Conservation (phyloP, 1,284 basidiomycete species). For the Acaromyces ingoldii region DNA sequence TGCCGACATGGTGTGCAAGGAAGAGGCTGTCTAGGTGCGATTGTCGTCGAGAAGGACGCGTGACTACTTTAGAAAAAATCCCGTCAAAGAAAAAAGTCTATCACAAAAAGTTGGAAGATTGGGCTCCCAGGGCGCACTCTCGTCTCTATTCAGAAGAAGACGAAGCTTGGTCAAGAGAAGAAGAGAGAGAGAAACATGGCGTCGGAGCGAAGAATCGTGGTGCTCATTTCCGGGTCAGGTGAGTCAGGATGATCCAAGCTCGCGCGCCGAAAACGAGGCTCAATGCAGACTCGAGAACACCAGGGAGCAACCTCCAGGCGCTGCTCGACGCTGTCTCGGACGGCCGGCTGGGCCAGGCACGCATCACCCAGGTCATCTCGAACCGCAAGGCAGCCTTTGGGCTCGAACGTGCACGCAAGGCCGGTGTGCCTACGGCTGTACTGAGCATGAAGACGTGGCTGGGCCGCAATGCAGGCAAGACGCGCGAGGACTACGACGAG, state of each 20-base stretch:
- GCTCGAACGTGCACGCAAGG: constrained; percentile 70
- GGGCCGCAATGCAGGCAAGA: constrained; percentile 63
- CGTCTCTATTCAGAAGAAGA: neutral
- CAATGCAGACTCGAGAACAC: neutral
- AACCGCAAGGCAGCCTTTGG: constrained; percentile 90
- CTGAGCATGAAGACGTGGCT: constrained; percentile 83
- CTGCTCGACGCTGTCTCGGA: constrained; percentile 82
- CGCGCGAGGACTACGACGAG: constrained; percentile 77
- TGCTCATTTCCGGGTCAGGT: constrained; percentile 44
- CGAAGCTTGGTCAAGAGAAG: neutral
- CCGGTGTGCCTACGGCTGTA: constrained; percentile 75
- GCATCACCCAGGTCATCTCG: constrained; percentile 79
- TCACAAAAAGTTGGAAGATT: too few relatives aligned
- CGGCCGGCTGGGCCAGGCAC: constrained; percentile 54
- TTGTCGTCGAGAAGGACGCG: too few relatives aligned
- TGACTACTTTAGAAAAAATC: too few relatives aligned
- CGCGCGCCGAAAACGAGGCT: neutral
- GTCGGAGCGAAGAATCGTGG: constrained; percentile 30
- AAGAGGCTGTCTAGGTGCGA: too few relatives aligned
- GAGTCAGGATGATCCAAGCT: neutral
- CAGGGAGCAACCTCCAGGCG: constrained; percentile 84
- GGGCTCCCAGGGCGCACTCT: neutral
- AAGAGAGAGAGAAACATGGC: too few relatives aligned
- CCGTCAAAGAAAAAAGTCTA: too few relatives aligned
- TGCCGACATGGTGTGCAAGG: too few relatives aligned